Conservation (phyloP, 768 basidiomycete genomes). For the Suillus lakei region DNA sequence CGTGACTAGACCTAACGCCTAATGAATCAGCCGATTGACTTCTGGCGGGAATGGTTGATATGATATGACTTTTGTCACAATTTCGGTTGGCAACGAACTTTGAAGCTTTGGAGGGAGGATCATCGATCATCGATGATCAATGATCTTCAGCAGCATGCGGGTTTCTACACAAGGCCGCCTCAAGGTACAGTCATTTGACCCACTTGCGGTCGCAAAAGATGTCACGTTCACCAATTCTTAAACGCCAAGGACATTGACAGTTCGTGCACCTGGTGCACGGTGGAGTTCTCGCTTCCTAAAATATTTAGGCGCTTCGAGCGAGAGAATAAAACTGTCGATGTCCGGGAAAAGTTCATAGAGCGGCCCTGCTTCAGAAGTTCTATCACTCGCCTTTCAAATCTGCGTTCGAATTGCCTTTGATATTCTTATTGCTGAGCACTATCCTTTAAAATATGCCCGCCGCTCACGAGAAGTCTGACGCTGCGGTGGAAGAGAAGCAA, state of each 20-base stretch:
- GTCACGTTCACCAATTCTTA: neutral
- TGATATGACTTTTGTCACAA: no score
- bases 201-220: neutral
- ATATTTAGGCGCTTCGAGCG: neutral
- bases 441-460: neutral
- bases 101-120: no score
- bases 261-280: neutral
- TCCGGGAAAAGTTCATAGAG: neutral
- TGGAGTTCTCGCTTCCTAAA: neutral
- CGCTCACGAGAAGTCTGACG: slow-evolving; percentile 1
- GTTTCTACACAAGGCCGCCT: neutral
- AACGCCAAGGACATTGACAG: neutral
- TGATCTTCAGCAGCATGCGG: neutral
- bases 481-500: slow-evolving; percentile 23
- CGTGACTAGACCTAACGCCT: no score
- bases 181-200: neutral
- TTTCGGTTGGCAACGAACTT: no score
- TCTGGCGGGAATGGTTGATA: no score
- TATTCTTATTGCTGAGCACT: neutral
- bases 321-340: neutral
- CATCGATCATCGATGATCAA: no score
- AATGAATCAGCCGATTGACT: no score
- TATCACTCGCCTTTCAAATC: neutral
- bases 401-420: neutral
- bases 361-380: neutral